Evolutionary conservation across 129 eudicot species (phyloP), one percentile per base, ranked within the genome.

Genomic region (Tagetes erecta): DNA sequence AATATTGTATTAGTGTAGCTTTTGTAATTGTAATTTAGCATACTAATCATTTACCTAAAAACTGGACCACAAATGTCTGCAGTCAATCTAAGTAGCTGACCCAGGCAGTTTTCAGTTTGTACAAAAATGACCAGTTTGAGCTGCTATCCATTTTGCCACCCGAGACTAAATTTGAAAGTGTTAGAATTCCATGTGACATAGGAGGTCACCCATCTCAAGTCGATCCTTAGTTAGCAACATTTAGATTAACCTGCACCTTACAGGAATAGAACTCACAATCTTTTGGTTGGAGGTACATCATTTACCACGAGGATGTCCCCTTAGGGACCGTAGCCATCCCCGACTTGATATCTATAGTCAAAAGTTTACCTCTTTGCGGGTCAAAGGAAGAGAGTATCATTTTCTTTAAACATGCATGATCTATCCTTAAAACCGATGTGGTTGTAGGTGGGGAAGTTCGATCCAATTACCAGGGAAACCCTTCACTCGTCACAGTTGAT

Each of bases 371-470:
- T 27, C 44, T 31, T 57, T 57, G 44, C 3, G 45, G 57, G 58
- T 6, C 60, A 47, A 50, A 50, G 20, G 7, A 27, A 12, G 27
- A 3, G 56, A 50, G 27, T 13, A 3, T 0, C n/a, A 47, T 6
- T 12, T 33, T 33, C 11, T 5, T 51, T 30, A 51, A n/a, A 51
- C 38, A 36, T 70, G 36, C 11, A 10, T 70, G 37, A 36, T 70
- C 14, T 38, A 51, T 72, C 41, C 40, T 27, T 33, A 51, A 3
- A 20, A 34, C 33, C 36, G 20, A 39, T 11, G 70, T 36, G 37
- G 14, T 77, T 55, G 35, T 11, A 94, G 98, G 98, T 94, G 76
- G 98, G 98, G 31, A 79, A 82, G 53, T 90, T 94, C 67, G 98
- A 90, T 75, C 98, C 98, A 2, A 72, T 88, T 1, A 94, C 97